These are phyloP conservation scores for Sporothrix variecibatus DNA, from an alignment of 2,329 filamentous ascomycete genomes.

Conservation along the genomic window DNA sequence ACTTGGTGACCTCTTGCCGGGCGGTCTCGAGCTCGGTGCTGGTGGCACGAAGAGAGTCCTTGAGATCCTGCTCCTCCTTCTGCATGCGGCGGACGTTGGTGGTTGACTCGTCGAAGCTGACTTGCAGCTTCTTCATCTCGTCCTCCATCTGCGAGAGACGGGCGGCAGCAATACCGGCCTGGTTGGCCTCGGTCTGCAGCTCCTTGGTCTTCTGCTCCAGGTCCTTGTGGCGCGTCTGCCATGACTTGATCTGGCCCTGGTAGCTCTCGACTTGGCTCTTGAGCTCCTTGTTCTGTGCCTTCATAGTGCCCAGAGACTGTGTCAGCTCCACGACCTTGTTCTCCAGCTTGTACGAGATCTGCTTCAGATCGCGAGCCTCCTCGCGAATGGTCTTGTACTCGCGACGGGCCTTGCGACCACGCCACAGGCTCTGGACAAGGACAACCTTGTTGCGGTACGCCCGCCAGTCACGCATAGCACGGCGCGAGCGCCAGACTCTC, in stretches of 20 bases:
- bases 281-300: slow-evolving; percentile 89
- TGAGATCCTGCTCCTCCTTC: slow-evolving; percentile 84
- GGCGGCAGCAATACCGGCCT: slow-evolving; percentile 92
- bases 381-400: slow-evolving; percentile 90
- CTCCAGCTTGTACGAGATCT: slow-evolving; percentile 98
- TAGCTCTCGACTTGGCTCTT: slow-evolving; percentile 91
- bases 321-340: slow-evolving; percentile 99
- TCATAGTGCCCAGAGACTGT: slow-evolving; percentile 87
- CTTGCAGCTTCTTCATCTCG: slow-evolving; percentile 90
- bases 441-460: slow-evolving; percentile 87
- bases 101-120: slow-evolving; percentile 85
- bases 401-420: slow-evolving; percentile 76
- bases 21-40: slow-evolving; percentile 80
- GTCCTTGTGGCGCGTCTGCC: slow-evolving; percentile 88
- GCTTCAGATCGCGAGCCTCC: slow-evolving; percentile 96
- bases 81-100: slow-evolving; percentile 91
- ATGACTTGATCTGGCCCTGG: slow-evolving; percentile 92
- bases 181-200: slow-evolving; percentile 93
- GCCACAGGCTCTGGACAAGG: slow-evolving; percentile 90
- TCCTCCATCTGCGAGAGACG: slow-evolving; percentile 89
- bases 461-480: slow-evolving; percentile 77
- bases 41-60: slow-evolving; percentile 77
- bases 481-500: slow-evolving; percentile 81
- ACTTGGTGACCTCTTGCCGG: slow-evolving; percentile 70
- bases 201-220: slow-evolving; percentile 90